These are phyloP conservation scores for Fusarium sp. DNA, from an alignment of 2,329 filamentous ascomycete species.

Conservation along the genomic window DNA sequence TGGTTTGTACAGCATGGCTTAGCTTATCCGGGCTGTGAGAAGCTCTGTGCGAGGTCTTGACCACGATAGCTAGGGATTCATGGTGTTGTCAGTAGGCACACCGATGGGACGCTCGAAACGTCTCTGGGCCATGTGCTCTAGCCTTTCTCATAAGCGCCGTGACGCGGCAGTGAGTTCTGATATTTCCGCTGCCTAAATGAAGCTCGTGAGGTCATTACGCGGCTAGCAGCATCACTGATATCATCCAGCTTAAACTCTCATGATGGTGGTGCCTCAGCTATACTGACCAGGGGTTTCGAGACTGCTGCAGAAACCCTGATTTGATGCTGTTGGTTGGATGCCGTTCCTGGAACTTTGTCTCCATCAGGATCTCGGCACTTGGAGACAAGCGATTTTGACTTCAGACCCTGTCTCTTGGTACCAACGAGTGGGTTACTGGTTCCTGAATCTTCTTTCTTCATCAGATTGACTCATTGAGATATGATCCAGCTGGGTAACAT, in stretches of 20 bases:
- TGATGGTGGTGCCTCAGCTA: conserved; percentile 4
- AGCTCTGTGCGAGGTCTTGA: conserved; percentile 30
- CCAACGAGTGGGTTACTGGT: neutral
- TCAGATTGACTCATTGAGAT: neutral
- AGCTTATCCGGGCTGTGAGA: conserved; percentile 14
- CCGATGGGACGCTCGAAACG: conserved; percentile 10
- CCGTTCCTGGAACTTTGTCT: conserved; percentile 19
- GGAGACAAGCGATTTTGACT: neutral
- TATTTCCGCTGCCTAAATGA: neutral
- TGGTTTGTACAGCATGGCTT: conserved; percentile 1
- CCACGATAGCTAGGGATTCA: conserved; percentile 7
- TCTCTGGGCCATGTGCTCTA: neutral
- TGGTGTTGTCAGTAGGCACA: conserved; percentile 9
- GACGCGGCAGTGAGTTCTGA: conserved; percentile 1
- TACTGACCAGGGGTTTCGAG: conserved; percentile 10
- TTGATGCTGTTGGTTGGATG: conserved; percentile 6
- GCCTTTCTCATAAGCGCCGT: conserved; percentile 16
- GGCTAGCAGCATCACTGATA: conserved; percentile 11
- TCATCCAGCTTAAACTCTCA: conserved; percentile 13
- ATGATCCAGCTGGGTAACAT: neutral
- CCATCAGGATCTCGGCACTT: conserved; percentile 29
- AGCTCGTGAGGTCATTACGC: conserved; percentile 25
- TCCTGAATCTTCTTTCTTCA: conserved; percentile 5
- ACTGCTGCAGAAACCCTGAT: conserved; percentile 18
- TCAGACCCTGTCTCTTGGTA: neutral